A percentile compares a stretch with the other conserved stretches of the same genome.
phyloP scores from a whole-genome alignment of 495 filamentous ascomycete species.

The Aspergillus baeticus region DNA sequence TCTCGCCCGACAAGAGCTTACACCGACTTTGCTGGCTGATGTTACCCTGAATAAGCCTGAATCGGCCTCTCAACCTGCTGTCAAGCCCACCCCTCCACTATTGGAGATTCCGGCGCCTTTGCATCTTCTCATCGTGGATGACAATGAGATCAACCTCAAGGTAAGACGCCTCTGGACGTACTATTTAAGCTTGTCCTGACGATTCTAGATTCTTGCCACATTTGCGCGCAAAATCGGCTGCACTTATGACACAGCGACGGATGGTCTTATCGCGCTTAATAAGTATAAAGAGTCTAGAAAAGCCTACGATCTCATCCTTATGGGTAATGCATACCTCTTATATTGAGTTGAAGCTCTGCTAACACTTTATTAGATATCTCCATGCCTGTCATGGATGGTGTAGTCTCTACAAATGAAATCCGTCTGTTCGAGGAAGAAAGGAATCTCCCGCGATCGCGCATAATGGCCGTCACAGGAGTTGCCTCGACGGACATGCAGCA shows the following conservation, averaged over 20 bases:
- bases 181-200: no score
- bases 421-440: slow-evolving; percentile 20
- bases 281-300: slow-evolving; percentile 29
- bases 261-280: slow-evolving; percentile 56
- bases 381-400: slow-evolving; percentile 28
- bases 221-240: slow-evolving; percentile 47
- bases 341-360: not conserved
- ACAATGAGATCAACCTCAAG: slow-evolving; percentile 39
- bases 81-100: not conserved
- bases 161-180: not conserved
- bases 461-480: slow-evolving; percentile 36
- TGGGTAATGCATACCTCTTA: slow-evolving; percentile 24
- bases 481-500: slow-evolving; percentile 31
- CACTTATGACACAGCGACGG: slow-evolving; percentile 46
- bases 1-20: not conserved
- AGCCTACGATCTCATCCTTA: slow-evolving; percentile 48
- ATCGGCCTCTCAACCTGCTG: not conserved
- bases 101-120: not conserved
- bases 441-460: slow-evolving; percentile 12
- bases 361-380: slow-evolving; percentile 16
- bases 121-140: slow-evolving; percentile 35
- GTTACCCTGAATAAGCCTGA: not conserved
- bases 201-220: slow-evolving; percentile 19
- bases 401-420: slow-evolving; percentile 22
- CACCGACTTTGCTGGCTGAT: not conserved